Evolutionary conservation across 331 rosid species (phyloP), one percentile per base, ranked within the genome.

Genomic region (Malus hybrid): DNA sequence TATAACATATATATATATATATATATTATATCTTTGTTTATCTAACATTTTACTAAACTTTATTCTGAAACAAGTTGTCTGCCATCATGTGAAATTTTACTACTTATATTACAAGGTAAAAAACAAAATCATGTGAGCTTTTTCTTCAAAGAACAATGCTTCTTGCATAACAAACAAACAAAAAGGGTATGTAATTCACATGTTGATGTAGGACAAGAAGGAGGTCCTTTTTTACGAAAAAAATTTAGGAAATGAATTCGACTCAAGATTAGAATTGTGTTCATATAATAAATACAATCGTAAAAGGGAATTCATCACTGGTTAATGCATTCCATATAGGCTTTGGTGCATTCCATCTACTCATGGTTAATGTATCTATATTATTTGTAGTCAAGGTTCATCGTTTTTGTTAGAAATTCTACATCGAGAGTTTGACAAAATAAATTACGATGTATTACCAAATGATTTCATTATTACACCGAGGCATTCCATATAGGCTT

Each of bases 61-160:
- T 55, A 22, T n/a, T 10, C 48, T 19, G 46, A 32, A 72, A 72
- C 55, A 14, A 50, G 50, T 66, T 77, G 75, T 62, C 80, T 77
- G 75, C 82, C 85, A 77, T 65, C 85, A 80, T 69, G 84, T 80
- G 86, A 73, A 80, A 80, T 69, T 65, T 59, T 66, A 13, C 15
- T 27, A 70, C 12, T 1, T 18, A 4, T 4, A 64, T 52, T n/a
- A 29, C 8, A 54, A 50, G 15, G 19, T n/a, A 69, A 69, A 8
- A 48, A 50, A 50, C 6, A 1, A 18, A 12, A 11, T 69, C 62
- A 28, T 69, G 73, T 20, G 34, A 67, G 28, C 60, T 39, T 68
- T 52, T 55, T 70, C 75, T 29, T 42, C 7, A 3, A 69, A 69
- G 36, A 9, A 27, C 16, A 31, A 65, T 65, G 69, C 6, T 15